A percentile compares a stretch with the other conserved stretches of the same genome.
These are phyloP conservation scores for Ochetophila trinervis DNA, from an alignment of 306 rosid genomes.

Conservation along the genomic window DNA sequence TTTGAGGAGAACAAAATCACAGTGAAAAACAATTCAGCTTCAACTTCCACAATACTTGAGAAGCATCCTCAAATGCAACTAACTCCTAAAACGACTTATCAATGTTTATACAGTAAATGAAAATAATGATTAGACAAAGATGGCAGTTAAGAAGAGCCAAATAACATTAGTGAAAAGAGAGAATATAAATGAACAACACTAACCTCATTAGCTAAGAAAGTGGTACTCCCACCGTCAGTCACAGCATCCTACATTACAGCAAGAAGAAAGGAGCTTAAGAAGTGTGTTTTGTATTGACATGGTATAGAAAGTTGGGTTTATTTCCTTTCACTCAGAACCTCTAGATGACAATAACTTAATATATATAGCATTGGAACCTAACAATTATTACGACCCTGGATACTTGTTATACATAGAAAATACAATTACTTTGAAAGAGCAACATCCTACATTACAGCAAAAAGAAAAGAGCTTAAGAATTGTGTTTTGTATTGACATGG, in stretches of 20 bases:
- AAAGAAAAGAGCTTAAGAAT: background rate
- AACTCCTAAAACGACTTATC: too few relatives aligned
- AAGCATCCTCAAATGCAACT: too few relatives aligned
- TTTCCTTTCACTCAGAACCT: too few relatives aligned
- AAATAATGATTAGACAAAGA: background rate
- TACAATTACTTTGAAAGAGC: background rate
- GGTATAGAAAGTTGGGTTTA: too few relatives aligned
- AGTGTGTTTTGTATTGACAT: background rate
- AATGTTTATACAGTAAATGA: background rate
- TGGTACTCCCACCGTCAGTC: slow-evolving; percentile 28
- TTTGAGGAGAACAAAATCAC: too few relatives aligned
- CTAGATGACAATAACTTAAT: background rate
- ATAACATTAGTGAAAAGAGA: slow-evolving; percentile 15
- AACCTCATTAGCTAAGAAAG: slow-evolving; percentile 53
- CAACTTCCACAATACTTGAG: too few relatives aligned
- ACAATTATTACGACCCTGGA: too few relatives aligned
- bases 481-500: background rate
- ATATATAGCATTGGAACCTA: too few relatives aligned
- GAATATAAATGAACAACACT: slow-evolving; percentile 16
- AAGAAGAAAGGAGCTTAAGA: slow-evolving; percentile 5
- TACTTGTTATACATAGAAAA: background rate
- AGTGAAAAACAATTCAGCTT: too few relatives aligned
- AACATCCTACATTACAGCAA: slow-evolving; percentile 44
- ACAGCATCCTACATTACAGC: slow-evolving; percentile 41
- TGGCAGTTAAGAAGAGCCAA: background rate